phyloP scores from a whole-genome alignment of 306 rosid species.

The Benincasa hispida region DNA sequence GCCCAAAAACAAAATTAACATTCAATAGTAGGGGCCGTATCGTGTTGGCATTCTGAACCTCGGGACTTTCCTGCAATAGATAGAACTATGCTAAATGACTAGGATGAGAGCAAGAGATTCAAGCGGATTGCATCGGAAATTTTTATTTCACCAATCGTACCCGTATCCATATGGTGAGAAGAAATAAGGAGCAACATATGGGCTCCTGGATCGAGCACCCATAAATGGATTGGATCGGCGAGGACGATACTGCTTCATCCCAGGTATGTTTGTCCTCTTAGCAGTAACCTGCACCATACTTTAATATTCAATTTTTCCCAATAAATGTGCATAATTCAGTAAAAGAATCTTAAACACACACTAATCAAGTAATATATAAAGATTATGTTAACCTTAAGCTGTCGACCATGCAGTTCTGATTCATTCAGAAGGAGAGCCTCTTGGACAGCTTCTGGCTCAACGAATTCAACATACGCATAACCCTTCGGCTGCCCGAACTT shows the following conservation, averaged over 20 bases:
- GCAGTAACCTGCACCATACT: constrained; percentile 41
- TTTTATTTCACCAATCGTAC: constrained; percentile 21
- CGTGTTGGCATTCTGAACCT: constrained; percentile 78
- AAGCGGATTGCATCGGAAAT: not conserved
- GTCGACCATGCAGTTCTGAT: constrained; percentile 81
- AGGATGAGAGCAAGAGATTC: not conserved
- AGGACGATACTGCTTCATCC: constrained; percentile 70
- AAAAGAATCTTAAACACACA: not conserved
- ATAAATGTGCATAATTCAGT: not conserved
- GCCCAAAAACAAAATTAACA: constrained; percentile 12
- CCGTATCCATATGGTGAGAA: constrained; percentile 69
- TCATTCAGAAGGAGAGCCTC: constrained; percentile 66
- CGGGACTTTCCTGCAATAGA: constrained; percentile 58
- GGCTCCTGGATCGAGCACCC: constrained; percentile 50
- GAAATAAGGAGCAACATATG: constrained; percentile 44
- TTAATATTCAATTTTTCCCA: not conserved
- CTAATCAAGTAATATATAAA: not conserved
- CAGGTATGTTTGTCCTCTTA: constrained; percentile 67
- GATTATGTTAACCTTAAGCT: constrained; percentile 42
- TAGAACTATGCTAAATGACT: constrained; percentile 10
- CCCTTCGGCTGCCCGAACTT: constrained; percentile 90
- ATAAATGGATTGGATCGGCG: constrained; percentile 51
- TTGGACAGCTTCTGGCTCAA: constrained; percentile 72
- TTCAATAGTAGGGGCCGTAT: constrained; percentile 61
- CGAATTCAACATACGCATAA: constrained; percentile 75